A percentile compares a stretch with the other conserved stretches of the same genome.
These are phyloP conservation scores for Bipolaris bicolor DNA, from an alignment of 2,329 filamentous ascomycete genomes.

Conservation along the genomic window DNA sequence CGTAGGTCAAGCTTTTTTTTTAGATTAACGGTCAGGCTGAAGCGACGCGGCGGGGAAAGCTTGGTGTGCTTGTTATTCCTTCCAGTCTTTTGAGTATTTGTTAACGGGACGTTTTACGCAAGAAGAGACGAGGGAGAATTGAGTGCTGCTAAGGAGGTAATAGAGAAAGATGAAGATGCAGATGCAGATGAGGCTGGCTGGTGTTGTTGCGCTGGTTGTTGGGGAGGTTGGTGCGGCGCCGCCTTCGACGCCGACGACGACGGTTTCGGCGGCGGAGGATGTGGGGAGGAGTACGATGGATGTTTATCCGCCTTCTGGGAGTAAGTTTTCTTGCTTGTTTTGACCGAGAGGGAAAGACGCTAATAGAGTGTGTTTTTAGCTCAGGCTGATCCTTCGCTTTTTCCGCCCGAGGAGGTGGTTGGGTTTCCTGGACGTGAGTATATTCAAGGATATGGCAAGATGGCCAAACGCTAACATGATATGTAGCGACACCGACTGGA, in stretches of 20 bases:
- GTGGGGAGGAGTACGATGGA: constrained; percentile 27
- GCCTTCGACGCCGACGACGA: constrained; percentile 13
- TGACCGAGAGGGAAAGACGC: not conserved
- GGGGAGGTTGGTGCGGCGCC: constrained; percentile 21
- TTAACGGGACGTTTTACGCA: too few species aligned
- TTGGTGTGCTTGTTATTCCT: not conserved
- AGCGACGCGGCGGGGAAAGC: constrained; percentile 1
- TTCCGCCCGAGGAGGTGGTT: constrained; percentile 36
- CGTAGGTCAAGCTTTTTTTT: not conserved
- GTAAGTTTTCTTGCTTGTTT: constrained; percentile 18
- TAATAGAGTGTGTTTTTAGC: constrained; percentile 21
- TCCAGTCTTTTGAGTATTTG: not conserved
- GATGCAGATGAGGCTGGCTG: constrained; percentile 13
- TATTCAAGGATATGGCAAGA: not conserved
- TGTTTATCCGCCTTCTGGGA: constrained; percentile 33
- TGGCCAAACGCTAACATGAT: not conserved
- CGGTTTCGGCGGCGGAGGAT: constrained; percentile 21
- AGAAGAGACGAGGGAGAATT: not conserved
- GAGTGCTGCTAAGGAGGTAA: too few species aligned
- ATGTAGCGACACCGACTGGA: constrained; percentile 33
- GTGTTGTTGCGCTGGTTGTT: constrained; percentile 20
- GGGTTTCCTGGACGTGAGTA: constrained; percentile 33
- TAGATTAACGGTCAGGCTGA: too few species aligned
- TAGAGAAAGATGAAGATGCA: not conserved
- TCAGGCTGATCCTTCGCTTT: constrained; percentile 30